Evolutionary conservation across 208 protist genomes (phyloP), one percentile per base, ranked within the genome.

Genomic region (Strigomonas culicis): DNA sequence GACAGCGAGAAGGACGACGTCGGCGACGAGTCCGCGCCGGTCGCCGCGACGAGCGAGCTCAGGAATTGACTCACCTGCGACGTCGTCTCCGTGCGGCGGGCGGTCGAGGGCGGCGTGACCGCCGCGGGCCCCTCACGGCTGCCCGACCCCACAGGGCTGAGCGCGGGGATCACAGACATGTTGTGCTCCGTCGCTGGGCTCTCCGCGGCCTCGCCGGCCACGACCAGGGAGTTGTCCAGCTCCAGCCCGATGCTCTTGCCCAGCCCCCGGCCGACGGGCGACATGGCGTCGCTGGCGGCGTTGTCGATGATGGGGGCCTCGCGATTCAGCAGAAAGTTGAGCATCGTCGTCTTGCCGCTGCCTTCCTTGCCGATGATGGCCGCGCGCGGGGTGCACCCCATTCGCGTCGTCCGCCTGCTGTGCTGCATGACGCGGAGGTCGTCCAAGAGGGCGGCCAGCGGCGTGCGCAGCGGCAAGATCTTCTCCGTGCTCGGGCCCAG

Each of bases 401-500:
- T 64, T 32, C 55, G 44, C 3, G 17, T 60, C 31, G 30, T 46
- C 7, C 22, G 6, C 4, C 59, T 7, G 11, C 8, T 24, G n/a
- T 27, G 59, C 43, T 53, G 66, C 27, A 74, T 21, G 28, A 65
- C 39, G 1, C 56, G 61, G 44, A 86, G 57, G 61, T 71, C 62
- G 25, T 89, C 77, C 11, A 74, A n/a, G 22, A 88, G 43, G 13
- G 41, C 65, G 7, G 51, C 36, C 6, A 94, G 75, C 4, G 72
- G 39, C 1, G 27, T 64, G 11, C 82, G 75, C 39, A 94, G 59
- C 0, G 59, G 74, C 17, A 90, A 27, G 0, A 74, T 47, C 25
- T 81, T 74, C 63, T 94, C 87, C n/a, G 82, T 87, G 15, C 68
- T 63, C 8, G 81, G 81, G 11, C 70, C 75, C 17, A 89, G 59